phyloP scores from a whole-genome alignment of 345 rosid genomes.

The Erucastrum elatum region DNA sequence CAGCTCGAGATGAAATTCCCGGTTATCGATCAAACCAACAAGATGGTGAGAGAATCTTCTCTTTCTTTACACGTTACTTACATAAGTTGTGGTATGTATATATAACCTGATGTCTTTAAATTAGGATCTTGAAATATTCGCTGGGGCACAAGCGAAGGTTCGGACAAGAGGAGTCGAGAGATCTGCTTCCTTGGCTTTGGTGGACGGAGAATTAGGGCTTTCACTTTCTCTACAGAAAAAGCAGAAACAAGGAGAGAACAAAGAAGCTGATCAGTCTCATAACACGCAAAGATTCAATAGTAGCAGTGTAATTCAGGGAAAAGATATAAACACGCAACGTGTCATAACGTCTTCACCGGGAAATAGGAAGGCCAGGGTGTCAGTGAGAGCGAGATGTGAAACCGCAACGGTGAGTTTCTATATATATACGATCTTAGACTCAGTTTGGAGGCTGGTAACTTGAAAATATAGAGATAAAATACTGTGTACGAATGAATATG shows the following conservation, averaged over 20 bases:
- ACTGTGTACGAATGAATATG: neutral
- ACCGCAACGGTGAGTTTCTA: slow-evolving; percentile 60
- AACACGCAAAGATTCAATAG: slow-evolving; percentile 21
- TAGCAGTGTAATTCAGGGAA: slow-evolving; percentile 6
- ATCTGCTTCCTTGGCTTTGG: neutral
- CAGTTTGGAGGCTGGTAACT: slow-evolving; percentile 2
- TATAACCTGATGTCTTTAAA: neutral
- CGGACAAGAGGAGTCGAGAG: slow-evolving; percentile 22
- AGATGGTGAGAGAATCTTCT: slow-evolving; percentile 26
- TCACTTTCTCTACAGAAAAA: slow-evolving; percentile 34
- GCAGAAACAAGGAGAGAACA: slow-evolving; percentile 28
- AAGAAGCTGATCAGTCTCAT: slow-evolving; percentile 18
- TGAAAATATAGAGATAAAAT: neutral
- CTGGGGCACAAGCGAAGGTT: slow-evolving; percentile 29
- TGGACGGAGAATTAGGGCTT: slow-evolving; percentile 34
- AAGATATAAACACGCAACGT: slow-evolving; percentile 19
- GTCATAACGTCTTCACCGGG: slow-evolving; percentile 24
- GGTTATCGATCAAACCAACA: slow-evolving; percentile 18
- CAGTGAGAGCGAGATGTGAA: slow-evolving; percentile 82
- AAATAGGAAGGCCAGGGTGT: slow-evolving; percentile 76
- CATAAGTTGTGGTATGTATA: neutral
- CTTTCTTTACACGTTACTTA: neutral
- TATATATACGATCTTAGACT: slow-evolving; percentile 1
- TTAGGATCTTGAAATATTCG: slow-evolving; percentile 34
- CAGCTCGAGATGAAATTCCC: slow-evolving; percentile 43